Base-by-base conservation (phyloP, 2,329 filamentous ascomycete species). In the Lecanicillium sp. region DNA sequence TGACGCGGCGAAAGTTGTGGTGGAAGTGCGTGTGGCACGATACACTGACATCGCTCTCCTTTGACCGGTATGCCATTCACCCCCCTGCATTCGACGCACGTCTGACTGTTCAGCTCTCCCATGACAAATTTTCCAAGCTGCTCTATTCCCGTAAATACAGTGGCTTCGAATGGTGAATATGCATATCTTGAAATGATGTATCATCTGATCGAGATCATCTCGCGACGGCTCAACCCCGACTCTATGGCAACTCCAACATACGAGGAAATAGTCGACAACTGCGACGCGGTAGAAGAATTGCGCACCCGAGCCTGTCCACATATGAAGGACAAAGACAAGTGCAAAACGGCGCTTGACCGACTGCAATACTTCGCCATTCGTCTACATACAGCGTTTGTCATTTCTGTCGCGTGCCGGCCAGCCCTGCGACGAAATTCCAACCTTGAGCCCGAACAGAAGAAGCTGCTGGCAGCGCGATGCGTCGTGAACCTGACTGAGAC, bases 1-100 rank as follows among this genome's bases (percentile, higher is more conserved):
- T 72, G 59, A 70, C 79, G 44, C 66, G 79, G 24, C 67, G 77
- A 30, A 76, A 74, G 44, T 61, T 82, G 36, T 80, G 79, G 80
- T 78, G 81, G 81, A 82, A 78, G 4, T 81, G 78, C 54, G 72
- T 81, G 9, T 84, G 81, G 81, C 81, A 84, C 54, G 81, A 84
- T 49, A 83, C 78, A 5, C 65, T 84, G 17, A 82, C 79, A 0
- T 84, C 81, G 0, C 63, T 84, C 2, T 84, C 81, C 0, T 84
- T 84, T 59, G 81, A 84, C 55, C 70, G 81, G 74, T 78, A 64
- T 55, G 64, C 9, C 11, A 29, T 1, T 29, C 44, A 40, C 42
- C 29, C 9, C 23, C 38, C n/a, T 52, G 57, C 39, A 55, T 53
- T 39, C 11, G n/a, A n/a, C n/a, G n/a, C n/a, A 15, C 26, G 26